Base-by-base conservation (phyloP, 1,139 yeast species). In the Saccharomyces hybrid region DNA sequence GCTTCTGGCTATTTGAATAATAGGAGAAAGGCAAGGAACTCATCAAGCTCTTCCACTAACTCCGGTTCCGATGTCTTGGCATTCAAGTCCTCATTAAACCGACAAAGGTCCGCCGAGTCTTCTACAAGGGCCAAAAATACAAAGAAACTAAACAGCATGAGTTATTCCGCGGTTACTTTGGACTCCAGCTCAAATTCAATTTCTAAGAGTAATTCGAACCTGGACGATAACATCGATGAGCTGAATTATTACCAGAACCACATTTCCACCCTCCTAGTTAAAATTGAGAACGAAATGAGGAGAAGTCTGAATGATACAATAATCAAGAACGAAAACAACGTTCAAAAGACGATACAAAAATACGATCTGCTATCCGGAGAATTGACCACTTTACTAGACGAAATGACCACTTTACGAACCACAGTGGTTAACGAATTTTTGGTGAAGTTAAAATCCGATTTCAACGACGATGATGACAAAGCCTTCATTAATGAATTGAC, bases 401-500 rank as follows among this genome's bases (percentile, higher is more conserved):
- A 19, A 16, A 24, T 34, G 47, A 38, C 24, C 11, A 14, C 32
- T 12, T 54, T 64, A 29, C 47, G 57, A 24, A 28, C 47, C 11
- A 48, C 56, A n/a, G 52, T 61, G 4, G 55, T 51, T 28, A 47
- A 57, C 16, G 52, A 60, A 8, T 60, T 62, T 46, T 24, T 60
- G 32, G 29, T 51, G 5, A 53, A 49, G 14, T 51, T 63, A 16
- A 55, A 42, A n/a, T 52, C 48, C 12, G 59, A 59, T 46, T 64
- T 64, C 49, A 54, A 62, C n/a, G 48, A 49, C 5, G 42, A 49
- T 4, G 53, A 61, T 48, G 32, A 52, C 11, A 47, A 54, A 1
- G 62, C 67, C 2, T 64, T 63, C 34, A 55, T 59, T 24, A 42
- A 54, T 3, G 51, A 56, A 16, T 48, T 63, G 11, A 50, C 52